A percentile compares a stretch with the other conserved stretches of the same genome.
These are phyloP conservation scores for Gyromitra esculenta DNA, from an alignment of 2,329 filamentous ascomycete species.

Conservation along the genomic window DNA sequence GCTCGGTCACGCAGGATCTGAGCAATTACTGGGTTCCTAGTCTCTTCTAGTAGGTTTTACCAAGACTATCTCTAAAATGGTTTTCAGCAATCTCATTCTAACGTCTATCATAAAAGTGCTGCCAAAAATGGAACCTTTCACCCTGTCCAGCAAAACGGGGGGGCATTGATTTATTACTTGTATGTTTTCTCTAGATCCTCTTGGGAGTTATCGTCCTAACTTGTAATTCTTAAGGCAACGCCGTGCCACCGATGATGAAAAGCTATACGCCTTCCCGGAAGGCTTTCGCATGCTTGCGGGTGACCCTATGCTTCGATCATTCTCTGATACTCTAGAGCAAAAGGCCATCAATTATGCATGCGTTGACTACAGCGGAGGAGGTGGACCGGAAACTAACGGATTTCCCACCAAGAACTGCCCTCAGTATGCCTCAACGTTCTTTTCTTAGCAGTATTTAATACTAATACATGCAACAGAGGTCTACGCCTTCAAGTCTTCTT, in stretches of 20 bases:
- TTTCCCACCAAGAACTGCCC: conserved; percentile 78
- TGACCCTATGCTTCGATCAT: conserved; percentile 68
- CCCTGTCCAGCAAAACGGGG: conserved; percentile 69
- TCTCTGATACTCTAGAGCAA: conserved; percentile 66
- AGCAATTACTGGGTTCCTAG: conserved; percentile 81
- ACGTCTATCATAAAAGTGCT: conserved; percentile 61
- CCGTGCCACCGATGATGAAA: conserved; percentile 68
- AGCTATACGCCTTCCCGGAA: conserved; percentile 74
- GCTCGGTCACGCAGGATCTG: conserved; percentile 73
- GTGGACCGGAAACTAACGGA: conserved; percentile 64
- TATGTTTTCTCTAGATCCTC: conserved; percentile 59
- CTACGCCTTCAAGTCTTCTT: conserved; percentile 75
- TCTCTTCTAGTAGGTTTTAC: conserved; percentile 69
- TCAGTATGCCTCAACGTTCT: conserved; percentile 59
- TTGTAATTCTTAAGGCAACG: conserved; percentile 60
- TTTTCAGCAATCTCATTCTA: conserved; percentile 6
- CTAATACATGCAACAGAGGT: conserved; percentile 58
- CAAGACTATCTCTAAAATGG: neutral
- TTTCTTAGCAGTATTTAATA: conserved; percentile 18
- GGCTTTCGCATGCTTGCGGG: conserved; percentile 78
- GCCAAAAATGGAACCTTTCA: conserved; percentile 71
- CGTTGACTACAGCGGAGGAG: conserved; percentile 63
- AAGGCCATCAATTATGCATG: conserved; percentile 69
- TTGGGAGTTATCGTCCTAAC: conserved; percentile 45
- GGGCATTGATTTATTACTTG: conserved; percentile 78